These are phyloP conservation scores for Sugiyamaella xylanicola DNA, from an alignment of 1,139 yeast species.

Conservation along the genomic window DNA sequence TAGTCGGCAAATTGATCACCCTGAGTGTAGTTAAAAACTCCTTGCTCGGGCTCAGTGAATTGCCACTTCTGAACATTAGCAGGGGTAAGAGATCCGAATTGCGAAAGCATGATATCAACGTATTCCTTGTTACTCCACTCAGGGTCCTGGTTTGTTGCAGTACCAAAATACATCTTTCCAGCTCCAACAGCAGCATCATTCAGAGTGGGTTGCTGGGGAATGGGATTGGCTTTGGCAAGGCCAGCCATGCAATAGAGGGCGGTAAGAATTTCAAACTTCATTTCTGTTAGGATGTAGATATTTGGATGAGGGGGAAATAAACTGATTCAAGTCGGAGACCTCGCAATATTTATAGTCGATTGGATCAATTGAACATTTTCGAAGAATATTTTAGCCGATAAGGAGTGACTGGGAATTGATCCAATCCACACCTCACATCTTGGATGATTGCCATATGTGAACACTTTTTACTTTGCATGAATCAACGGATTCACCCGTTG, in stretches of 20 bases:
- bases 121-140: conserved; percentile 11
- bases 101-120: conserved; percentile 16
- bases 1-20: conserved; percentile 18
- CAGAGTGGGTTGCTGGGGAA: conserved; percentile 9
- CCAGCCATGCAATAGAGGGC: conserved; percentile 9
- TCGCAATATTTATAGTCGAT: neutral
- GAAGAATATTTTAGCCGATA: neutral
- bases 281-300: too few species aligned
- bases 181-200: conserved; percentile 14
- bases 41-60: conserved; percentile 23
- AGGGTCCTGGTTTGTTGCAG: conserved; percentile 21
- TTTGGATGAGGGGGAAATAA: neutral
- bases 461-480: neutral
- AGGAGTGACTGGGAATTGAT: too few species aligned
- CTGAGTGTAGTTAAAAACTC: conserved; percentile 19
- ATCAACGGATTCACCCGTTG: neutral
- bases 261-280: conserved; percentile 8
- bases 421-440: too few species aligned
- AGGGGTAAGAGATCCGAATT: conserved; percentile 21
- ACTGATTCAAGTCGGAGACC: neutral
- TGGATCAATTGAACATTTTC: neutral
- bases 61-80: conserved; percentile 21
- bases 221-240: conserved; percentile 5
- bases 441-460: neutral
- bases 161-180: conserved; percentile 19